phyloP scores from a whole-genome alignment of 179 eudicot species.

The Dionaea muscipula region DNA sequence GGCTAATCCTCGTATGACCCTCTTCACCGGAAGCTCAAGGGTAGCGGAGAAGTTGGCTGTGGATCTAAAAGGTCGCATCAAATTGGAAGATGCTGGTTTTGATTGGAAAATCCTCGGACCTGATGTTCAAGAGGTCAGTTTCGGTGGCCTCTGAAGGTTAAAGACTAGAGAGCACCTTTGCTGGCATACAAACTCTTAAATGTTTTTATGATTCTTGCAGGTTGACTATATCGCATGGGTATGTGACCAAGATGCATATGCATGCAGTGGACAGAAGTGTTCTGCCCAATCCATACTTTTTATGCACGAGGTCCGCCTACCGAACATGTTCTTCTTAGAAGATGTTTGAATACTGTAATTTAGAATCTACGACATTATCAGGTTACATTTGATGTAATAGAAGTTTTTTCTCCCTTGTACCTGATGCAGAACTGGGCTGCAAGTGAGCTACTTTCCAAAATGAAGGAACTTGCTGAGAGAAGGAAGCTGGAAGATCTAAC shows the following conservation, averaged over 20 bases:
- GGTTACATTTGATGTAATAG: no score
- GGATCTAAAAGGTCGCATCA: slow-evolving; percentile 75
- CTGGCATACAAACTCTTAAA: slow-evolving; percentile 12
- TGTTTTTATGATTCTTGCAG: slow-evolving; percentile 28
- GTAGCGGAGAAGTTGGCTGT: slow-evolving; percentile 89
- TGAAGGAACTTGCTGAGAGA: slow-evolving; percentile 68
- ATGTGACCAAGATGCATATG: slow-evolving; percentile 99
- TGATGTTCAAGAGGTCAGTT: slow-evolving; percentile 78
- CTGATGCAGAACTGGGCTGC: slow-evolving; percentile 70
- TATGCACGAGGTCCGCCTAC: slow-evolving; percentile 82
- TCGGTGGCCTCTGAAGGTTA: background rate
- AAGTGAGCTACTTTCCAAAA: slow-evolving; percentile 48
- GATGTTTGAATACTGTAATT: background rate
- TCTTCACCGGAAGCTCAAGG: slow-evolving; percentile 95
- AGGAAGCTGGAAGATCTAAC: slow-evolving; percentile 84
- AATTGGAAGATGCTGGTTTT: slow-evolving; percentile 96
- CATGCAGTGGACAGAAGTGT: slow-evolving; percentile 98
- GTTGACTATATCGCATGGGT: slow-evolving; percentile 95
- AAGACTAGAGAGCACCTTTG: background rate
- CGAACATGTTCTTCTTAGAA: no score
- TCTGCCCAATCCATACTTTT: slow-evolving; percentile 92
- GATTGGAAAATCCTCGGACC: slow-evolving; percentile 99
- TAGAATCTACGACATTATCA: background rate
- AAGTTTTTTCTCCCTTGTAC: background rate
- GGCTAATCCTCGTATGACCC: slow-evolving; percentile 98